Evolutionary conservation across 768 basidiomycete genomes (phyloP).

Genomic region (Leccinellum rugosiceps): DNA sequence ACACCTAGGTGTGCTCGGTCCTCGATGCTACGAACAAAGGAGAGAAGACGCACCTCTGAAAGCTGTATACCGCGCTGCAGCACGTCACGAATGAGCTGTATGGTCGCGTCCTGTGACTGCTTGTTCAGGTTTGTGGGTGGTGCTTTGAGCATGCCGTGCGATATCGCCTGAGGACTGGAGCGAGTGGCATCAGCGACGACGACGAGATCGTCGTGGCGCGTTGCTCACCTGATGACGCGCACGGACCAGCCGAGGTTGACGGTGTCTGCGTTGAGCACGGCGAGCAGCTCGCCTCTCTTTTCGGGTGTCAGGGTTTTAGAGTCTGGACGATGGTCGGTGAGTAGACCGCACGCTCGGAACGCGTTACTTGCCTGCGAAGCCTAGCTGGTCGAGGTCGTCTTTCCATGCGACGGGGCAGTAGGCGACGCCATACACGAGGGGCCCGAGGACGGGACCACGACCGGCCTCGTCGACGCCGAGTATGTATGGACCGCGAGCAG

Average conservation of each 20-base stretch:
- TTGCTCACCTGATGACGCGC: slow-evolving; percentile 59
- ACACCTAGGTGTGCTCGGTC: slow-evolving; percentile 52
- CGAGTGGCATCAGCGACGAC: neutral
- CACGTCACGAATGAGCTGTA: slow-evolving; percentile 82
- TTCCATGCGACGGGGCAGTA: slow-evolving; percentile 84
- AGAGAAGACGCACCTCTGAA: slow-evolving; percentile 54
- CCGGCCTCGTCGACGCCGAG: slow-evolving; percentile 99
- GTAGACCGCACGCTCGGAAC: neutral
- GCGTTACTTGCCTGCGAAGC: slow-evolving; percentile 75
- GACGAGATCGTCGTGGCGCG: neutral
- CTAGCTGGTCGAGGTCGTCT: slow-evolving; percentile 69
- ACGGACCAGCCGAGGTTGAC: slow-evolving; percentile 79
- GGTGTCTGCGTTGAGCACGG: slow-evolving; percentile 66
- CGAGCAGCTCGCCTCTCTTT: slow-evolving; percentile 60
- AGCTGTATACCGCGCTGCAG: slow-evolving; percentile 77
- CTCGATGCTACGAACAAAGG: neutral
- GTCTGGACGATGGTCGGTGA: slow-evolving; percentile 47
- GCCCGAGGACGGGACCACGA: slow-evolving; percentile 91
- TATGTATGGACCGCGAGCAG: slow-evolving; percentile 76
- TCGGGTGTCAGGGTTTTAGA: slow-evolving; percentile 86
- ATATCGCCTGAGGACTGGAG: slow-evolving; percentile 87
- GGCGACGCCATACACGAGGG: slow-evolving; percentile 93
- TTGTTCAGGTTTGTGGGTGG: slow-evolving; percentile 85
- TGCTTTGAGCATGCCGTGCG: slow-evolving; percentile 81
- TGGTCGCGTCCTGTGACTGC: slow-evolving; percentile 86